Evolutionary conservation across 495 filamentous ascomycete species (phyloP).

Genomic region (Tuber calosporum): DNA sequence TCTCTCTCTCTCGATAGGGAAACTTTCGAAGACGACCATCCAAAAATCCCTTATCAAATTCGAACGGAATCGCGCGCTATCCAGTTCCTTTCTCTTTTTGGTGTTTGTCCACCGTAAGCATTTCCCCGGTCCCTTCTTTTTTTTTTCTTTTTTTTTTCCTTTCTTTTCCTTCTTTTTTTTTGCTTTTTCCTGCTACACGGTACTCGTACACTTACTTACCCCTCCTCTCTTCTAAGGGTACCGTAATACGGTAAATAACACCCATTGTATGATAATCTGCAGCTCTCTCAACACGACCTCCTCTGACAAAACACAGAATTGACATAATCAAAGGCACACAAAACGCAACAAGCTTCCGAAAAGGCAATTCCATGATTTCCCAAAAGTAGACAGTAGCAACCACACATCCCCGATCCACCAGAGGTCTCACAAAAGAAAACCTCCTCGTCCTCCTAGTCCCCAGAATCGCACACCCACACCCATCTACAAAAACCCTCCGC

Average conservation of each 20-base stretch:
- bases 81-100: too few species aligned
- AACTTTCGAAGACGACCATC: neutral
- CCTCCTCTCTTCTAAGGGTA: neutral
- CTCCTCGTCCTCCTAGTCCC: too few species aligned
- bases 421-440: neutral
- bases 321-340: slow-evolving; percentile 5
- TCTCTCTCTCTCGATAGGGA: neutral
- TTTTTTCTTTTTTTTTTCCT: too few species aligned
- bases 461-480: neutral
- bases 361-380: neutral
- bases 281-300: neutral
- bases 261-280: neutral
- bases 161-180: neutral
- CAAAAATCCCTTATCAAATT: neutral
- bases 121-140: too few species aligned
- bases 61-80: neutral
- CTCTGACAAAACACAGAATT: neutral
- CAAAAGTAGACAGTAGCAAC: neutral
- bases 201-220: neutral
- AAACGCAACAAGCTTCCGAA: neutral
- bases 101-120: neutral
- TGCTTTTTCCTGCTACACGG: too few species aligned
- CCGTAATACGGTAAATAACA: neutral
- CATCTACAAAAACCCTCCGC: neutral
- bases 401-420: neutral